Evolutionary conservation across 2,329 filamentous ascomycete genomes (phyloP), one percentile per base, ranked within the genome.

Genomic region (Bipolaris sorokiniana): DNA sequence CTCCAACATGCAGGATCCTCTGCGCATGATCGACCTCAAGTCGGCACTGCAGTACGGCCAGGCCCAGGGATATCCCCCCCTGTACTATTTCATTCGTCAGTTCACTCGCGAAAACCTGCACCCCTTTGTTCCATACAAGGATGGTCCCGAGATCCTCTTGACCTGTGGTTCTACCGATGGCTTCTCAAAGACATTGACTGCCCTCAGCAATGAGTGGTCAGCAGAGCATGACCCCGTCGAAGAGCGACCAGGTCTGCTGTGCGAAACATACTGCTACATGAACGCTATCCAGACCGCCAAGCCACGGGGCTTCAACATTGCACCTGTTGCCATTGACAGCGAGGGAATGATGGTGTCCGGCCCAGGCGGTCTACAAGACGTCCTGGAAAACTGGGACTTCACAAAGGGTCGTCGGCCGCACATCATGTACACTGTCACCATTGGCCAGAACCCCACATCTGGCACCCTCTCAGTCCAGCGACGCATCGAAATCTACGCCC

Each of bases 401-500:
- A 81, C 81, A 38, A 88, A 83, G 67, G 93, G 93, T 1, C 88
- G 86, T 70, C 83, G 90, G 56, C 93, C 93, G 38, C 90, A 94
- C 75, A 74, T 97, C 63, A 83, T 97, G 81, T 97, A 97, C 74
- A 96, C 91, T 1, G 90, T 97, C 63, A 93, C 88, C n/a, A 89
- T 92, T 78, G 93, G 92, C 26, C 92, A 97, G 70, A 97, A 97
- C 73, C 93, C 92, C 1, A 96, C 92, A 0, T 88, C 90, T 28
- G 88, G 89, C 31, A 87, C 90, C 2, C 81, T 96, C 2, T 88
- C 90, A 2, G 74, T 95, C 9, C 79, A 88, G 68, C 87, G 94
- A 38, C 86, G 91, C 53, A 89, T 86, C 67, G 87, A 92, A 49
- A 84, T 97, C 26, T 97, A 97, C 72, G 85, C 83, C 16, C 74